phyloP scores from a whole-genome alignment of 2,329 filamentous ascomycete species.

The Xylariaceae sp. region DNA sequence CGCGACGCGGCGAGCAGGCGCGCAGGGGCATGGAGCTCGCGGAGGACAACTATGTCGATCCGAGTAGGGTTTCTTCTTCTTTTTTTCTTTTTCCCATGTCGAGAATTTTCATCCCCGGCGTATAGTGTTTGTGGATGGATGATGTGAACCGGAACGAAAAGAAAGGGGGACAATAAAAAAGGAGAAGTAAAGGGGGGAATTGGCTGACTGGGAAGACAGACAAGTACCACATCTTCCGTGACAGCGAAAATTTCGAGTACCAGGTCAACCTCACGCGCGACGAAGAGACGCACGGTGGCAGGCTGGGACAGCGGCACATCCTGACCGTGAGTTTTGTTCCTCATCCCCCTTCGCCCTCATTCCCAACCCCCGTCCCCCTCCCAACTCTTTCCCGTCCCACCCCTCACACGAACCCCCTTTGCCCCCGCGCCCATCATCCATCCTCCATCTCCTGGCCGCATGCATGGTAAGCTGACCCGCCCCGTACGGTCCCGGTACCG shows the following conservation, averaged over 20 bases:
- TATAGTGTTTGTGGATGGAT: too few relatives aligned
- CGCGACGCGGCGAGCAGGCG: conserved; percentile 29
- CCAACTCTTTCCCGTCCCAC: background rate
- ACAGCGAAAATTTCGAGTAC: conserved; percentile 56
- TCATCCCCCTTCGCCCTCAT: background rate
- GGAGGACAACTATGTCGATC: conserved; percentile 36
- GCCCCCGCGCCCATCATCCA: background rate
- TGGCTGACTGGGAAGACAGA: too few relatives aligned
- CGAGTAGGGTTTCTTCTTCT: conserved; percentile 31
- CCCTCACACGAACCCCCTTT: background rate
- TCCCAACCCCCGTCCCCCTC: too few relatives aligned
- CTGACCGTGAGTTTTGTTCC: conserved; percentile 43
- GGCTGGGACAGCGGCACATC: conserved; percentile 50
- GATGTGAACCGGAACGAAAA: too few relatives aligned
- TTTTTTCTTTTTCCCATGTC: background rate
- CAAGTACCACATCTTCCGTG: conserved; percentile 48
- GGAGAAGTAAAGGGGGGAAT: too few relatives aligned
- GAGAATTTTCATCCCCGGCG: too few relatives aligned
- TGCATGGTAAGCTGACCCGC: too few relatives aligned
- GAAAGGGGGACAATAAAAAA: too few relatives aligned
- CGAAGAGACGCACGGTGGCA: conserved; percentile 33
- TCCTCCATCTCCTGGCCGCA: background rate
- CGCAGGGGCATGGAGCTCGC: conserved; percentile 24
- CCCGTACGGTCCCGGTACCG: too few relatives aligned
- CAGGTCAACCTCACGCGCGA: conserved; percentile 53